Base-by-base conservation (phyloP, 73 alveolate genomes). In the Effrenium voratum region DNA sequence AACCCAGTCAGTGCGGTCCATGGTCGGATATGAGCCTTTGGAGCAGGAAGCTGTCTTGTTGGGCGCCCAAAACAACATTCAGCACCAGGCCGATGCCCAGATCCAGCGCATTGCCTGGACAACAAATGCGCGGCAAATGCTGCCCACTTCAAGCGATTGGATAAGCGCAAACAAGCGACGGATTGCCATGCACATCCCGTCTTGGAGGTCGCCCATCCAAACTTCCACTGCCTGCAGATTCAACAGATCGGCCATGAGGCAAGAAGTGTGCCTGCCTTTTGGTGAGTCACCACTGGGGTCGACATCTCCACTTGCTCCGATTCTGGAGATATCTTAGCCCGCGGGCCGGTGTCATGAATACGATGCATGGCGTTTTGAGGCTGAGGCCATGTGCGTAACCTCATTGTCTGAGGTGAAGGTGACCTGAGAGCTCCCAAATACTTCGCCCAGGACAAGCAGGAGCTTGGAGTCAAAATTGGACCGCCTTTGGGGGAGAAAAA, bases 191-290 rank as follows among this genome's bases (percentile, higher is more conserved):
- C 99, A 99, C 99, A 99, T 99, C 99, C 99, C 99, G 44, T 99
- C 99, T 98, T 99, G 99, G 84, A 99, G 99, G 93, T 99, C 99
- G 72, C 99, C 99, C 99, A 99, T 99, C 99, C 99, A 99, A 98
- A 99, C 99, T 98, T 99, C 99, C 32, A 99, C 99, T 92, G 99
- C 99, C 99, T 99, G 99, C 93, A 98, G 82, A 13, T 19, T n/a
- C 50, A 24, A 19, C 22, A 6, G 47, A 72, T 73, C 98, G 16
- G 99, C 99, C 55, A 97, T 99, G 41, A 2, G 32, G 49, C n/a
- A 34, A 80, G 43, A 28, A 32, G 55, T 10, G 38, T 8, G 41
- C 52, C 50, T 32, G 80, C 98, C 98, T 92, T 92, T 59, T 92
- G 98, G 55, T 92, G 91, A 6, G 98, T 92, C 46, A 92, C 98